Conservation (phyloP, 208 protist species). For the Kentomonas sorsogonicus region DNA sequence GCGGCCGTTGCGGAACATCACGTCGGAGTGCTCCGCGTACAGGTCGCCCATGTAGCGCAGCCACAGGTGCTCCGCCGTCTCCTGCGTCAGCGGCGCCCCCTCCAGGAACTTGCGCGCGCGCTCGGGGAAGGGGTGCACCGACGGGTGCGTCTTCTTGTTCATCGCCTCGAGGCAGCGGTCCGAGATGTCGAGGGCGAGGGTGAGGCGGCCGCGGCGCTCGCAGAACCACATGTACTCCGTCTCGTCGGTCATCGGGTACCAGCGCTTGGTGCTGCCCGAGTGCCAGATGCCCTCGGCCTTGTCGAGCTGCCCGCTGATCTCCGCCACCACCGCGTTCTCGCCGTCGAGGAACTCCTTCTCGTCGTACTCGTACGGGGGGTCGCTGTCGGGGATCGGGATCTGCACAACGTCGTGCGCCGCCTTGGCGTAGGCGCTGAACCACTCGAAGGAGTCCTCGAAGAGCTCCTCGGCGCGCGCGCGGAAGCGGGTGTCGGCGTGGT, state of each 20-base stretch:
- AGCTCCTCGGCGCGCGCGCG: slow-evolving; percentile 67
- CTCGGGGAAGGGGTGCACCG: slow-evolving; percentile 88
- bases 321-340: slow-evolving; percentile 73
- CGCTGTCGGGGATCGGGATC: slow-evolving; percentile 78
- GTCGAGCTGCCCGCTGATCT: slow-evolving; percentile 72
- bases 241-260: slow-evolving; percentile 84
- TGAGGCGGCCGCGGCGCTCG: slow-evolving; percentile 80
- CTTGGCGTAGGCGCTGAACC: slow-evolving; percentile 78
- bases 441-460: slow-evolving; percentile 83
- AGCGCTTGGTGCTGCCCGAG: slow-evolving; percentile 73
- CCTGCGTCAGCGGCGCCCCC: slow-evolving; percentile 79
- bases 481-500: slow-evolving; percentile 72
- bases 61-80: slow-evolving; percentile 89
- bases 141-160: slow-evolving; percentile 88
- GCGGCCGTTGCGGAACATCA: slow-evolving; percentile 78
- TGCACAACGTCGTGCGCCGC: slow-evolving; percentile 70
- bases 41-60: slow-evolving; percentile 87
- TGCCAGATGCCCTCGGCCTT: slow-evolving; percentile 84
- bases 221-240: slow-evolving; percentile 91
- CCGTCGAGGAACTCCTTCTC: slow-evolving; percentile 87
- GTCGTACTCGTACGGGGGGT: slow-evolving; percentile 82
- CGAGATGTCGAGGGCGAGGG: slow-evolving; percentile 73
- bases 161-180: slow-evolving; percentile 85
- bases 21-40: slow-evolving; percentile 81
- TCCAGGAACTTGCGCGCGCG: slow-evolving; percentile 75